phyloP scores from a whole-genome alignment of 1,284 basidiomycete species.

The Sporisorium sorghi region DNA sequence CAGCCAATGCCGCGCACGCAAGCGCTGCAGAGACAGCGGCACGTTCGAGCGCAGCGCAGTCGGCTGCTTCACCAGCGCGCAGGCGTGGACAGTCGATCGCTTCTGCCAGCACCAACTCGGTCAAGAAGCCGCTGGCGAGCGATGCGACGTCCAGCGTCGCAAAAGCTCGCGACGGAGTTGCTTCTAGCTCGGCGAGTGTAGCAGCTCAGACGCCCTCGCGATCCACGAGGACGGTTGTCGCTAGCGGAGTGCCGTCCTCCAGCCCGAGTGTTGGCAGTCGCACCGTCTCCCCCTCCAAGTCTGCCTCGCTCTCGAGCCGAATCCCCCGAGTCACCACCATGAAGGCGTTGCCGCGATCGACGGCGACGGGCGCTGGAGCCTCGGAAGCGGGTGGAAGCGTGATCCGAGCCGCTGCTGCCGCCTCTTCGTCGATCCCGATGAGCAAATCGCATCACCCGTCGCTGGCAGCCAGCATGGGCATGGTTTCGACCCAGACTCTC shows the following conservation, averaged over 20 bases:
- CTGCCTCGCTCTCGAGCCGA: constrained; percentile 46
- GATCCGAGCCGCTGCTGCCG: constrained; percentile 31
- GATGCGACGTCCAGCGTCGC: constrained; percentile 1
- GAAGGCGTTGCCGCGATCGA: constrained; percentile 25
- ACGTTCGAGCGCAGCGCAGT: constrained; percentile 7
- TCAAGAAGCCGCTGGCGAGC: constrained; percentile 8
- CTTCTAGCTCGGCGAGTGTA: neutral
- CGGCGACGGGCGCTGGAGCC: constrained; percentile 5
- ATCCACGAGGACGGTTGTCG: constrained; percentile 11
- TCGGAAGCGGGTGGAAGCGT: constrained; percentile 30
- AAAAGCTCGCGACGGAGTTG: neutral
- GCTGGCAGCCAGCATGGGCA: constrained; percentile 62
- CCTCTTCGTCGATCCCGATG: constrained; percentile 34
- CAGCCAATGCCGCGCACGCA: neutral
- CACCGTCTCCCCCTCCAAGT: constrained; percentile 35
- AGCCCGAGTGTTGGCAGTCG: constrained; percentile 31
- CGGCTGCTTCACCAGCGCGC: constrained; percentile 14
- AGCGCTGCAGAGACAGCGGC: constrained; percentile 7
- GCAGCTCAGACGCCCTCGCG: constrained; percentile 29
- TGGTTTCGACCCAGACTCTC: constrained; percentile 23
- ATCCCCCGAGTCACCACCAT: constrained; percentile 55
- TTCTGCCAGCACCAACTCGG: constrained; percentile 1
- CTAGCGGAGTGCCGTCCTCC: constrained; percentile 16
- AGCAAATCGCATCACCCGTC: constrained; percentile 59
- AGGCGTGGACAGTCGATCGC: constrained; percentile 25